Conservation (phyloP, 345 rosid species). For the Euphorbia tirucalli region DNA sequence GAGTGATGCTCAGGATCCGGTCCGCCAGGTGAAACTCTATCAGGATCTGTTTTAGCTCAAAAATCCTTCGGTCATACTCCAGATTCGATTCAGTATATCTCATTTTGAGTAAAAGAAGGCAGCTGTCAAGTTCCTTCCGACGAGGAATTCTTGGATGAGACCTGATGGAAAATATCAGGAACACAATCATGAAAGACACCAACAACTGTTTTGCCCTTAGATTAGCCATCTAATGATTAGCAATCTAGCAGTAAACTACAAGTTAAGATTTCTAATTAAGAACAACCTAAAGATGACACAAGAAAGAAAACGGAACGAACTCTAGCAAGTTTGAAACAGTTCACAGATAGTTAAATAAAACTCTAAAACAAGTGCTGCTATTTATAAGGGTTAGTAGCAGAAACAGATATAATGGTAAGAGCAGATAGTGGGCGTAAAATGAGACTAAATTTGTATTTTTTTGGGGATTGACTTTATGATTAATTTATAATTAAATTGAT, state of each 20-base stretch:
- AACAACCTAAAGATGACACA: background rate
- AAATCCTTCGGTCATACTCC: conserved; percentile 11
- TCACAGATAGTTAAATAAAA: background rate
- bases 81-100: conserved; percentile 19
- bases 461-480: background rate
- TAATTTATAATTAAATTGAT: background rate
- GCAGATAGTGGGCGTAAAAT: conserved; percentile 13
- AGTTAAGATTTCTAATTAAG: too few relatives aligned
- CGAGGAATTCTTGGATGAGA: conserved; percentile 17
- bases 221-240: conserved; percentile 16
- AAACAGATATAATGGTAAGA: background rate
- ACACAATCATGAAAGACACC: conserved; percentile 1
- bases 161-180: conserved; percentile 12
- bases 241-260: background rate
- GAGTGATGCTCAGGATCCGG: conserved; percentile 44
- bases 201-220: conserved; percentile 1
- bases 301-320: background rate
- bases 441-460: conserved; percentile 23
- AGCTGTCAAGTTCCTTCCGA: background rate
- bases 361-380: background rate
- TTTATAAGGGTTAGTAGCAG: conserved; percentile 19
- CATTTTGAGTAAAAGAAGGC: conserved; percentile 24
- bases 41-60: background rate
- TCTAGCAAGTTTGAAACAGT: background rate
- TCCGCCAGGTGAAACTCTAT: conserved; percentile 38